phyloP scores from a whole-genome alignment of 2,329 filamentous ascomycete species.

The Neophaeococcomyces aloes region DNA sequence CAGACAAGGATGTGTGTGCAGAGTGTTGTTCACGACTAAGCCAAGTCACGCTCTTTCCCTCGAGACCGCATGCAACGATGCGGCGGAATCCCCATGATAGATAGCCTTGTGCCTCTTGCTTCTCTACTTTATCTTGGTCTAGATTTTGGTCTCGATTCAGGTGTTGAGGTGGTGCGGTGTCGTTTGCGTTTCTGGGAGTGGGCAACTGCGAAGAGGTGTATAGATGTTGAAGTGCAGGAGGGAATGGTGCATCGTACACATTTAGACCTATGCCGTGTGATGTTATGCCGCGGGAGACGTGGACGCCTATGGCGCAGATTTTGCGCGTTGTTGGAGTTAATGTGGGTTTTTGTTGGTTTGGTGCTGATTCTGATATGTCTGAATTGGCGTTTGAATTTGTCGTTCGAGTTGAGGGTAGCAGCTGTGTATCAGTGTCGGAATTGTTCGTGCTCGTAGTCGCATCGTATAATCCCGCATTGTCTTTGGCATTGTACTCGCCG shows the following conservation, averaged over 20 bases:
- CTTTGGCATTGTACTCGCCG: too few relatives aligned
- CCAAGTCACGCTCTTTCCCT: slow-evolving; percentile 69
- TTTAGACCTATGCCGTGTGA: slow-evolving; percentile 71
- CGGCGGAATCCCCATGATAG: slow-evolving; percentile 52
- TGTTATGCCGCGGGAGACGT: slow-evolving; percentile 71
- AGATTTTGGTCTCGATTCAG: too few relatives aligned
- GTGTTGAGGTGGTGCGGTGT: too few relatives aligned
- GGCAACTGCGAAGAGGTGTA: too few relatives aligned
- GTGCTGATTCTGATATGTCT: too few relatives aligned
- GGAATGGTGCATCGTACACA: slow-evolving; percentile 30
- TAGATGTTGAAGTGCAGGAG: neutral
- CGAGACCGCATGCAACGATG: slow-evolving; percentile 83
- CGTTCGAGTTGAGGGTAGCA: too few relatives aligned
- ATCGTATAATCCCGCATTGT: too few relatives aligned
- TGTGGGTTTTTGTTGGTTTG: slow-evolving; percentile 16
- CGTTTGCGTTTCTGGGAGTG: too few relatives aligned
- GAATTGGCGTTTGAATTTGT: too few relatives aligned
- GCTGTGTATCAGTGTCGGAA: too few relatives aligned
- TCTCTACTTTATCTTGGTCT: too few relatives aligned
- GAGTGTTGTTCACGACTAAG: slow-evolving; percentile 45
- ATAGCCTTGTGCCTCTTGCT: slow-evolving; percentile 15
- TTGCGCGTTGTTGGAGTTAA: slow-evolving; percentile 45
- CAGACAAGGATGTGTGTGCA: neutral
- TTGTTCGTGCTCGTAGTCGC: too few relatives aligned
- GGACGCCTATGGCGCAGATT: slow-evolving; percentile 86